phyloP scores from a whole-genome alignment of 371 early-diverging fungal species.

The Chytridiales sp. region DNA sequence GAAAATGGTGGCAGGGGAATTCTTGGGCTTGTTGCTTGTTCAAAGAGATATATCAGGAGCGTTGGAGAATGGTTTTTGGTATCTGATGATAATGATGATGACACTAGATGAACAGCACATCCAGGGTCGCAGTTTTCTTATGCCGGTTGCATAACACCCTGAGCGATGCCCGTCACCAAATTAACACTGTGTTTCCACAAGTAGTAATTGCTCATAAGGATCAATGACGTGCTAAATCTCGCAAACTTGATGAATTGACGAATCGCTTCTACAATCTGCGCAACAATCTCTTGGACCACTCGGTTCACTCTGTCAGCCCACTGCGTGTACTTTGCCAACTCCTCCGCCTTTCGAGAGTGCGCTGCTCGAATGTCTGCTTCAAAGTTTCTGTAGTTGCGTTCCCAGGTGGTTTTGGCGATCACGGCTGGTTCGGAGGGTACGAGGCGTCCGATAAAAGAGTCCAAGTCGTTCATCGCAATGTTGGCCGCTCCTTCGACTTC shows the following conservation, averaged over 20 bases:
- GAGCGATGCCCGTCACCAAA: slow-evolving; percentile 30
- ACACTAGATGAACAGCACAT: no score
- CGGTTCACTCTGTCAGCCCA: slow-evolving; percentile 47
- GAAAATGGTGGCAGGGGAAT: no score
- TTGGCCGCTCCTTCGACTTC: slow-evolving; percentile 51
- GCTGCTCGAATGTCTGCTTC: slow-evolving; percentile 42
- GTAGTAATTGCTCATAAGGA: slow-evolving; percentile 48
- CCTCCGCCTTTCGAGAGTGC: slow-evolving; percentile 36
- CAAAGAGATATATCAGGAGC: no score
- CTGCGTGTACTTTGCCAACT: slow-evolving; percentile 37
- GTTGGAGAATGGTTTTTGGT: no score
- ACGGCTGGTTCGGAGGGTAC: slow-evolving; percentile 46
- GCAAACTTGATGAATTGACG: slow-evolving; percentile 46
- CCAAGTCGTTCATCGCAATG: slow-evolving; percentile 43
- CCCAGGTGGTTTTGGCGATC: slow-evolving; percentile 45
- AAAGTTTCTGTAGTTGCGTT: slow-evolving; percentile 47
- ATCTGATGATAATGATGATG: no score
- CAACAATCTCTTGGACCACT: slow-evolving; percentile 42
- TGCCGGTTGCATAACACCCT: slow-evolving; percentile 21
- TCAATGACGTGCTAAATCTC: slow-evolving; percentile 44
- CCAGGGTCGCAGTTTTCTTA: no score
- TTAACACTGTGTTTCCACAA: slow-evolving; percentile 44
- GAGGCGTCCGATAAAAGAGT: slow-evolving; percentile 40
- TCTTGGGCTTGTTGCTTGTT: no score
- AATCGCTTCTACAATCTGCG: slow-evolving; percentile 44